Evolutionary conservation across 305 asterid species (phyloP), one percentile per base, ranked within the genome.

Genomic region (Rubia balearica): DNA sequence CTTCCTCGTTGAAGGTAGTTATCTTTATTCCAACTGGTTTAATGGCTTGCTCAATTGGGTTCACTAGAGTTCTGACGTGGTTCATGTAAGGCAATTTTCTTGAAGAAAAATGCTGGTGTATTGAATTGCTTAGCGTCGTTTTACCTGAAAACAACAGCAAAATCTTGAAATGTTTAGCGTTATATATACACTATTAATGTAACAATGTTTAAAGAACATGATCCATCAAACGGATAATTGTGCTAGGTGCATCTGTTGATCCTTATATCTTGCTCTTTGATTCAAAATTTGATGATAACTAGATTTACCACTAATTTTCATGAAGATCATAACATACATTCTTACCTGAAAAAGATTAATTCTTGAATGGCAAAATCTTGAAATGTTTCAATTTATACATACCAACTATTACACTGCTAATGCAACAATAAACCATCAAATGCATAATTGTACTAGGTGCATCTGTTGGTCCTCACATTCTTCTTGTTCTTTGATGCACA

Each of bases 11-110:
- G 82, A 83, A 82, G 36, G 89, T 75, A 65, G 80, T 87, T 56
- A 87, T 87, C 61, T 80, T 90, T 84, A 90, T 87, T 41, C 95
- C 89, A 1, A 77, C 83, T 67, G 89, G 72, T 78, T 85, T 66
- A 11, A 90, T 83, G 12, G 90, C 92, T 78, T 88, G 98, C 83
- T 87, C 98, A 45, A 92, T 84, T 0, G 98, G 98, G 74, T 84
- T 85, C 76, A 89, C 92, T 30, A 91, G 86, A 62, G 82, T 79
- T 74, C 89, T 85, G 75, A 91, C 83, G 40, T 88, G 96, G 73
- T 83, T 92, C 60, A 81, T 36, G 73, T 87, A 88, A 5, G 94
- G 85, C 76, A 83, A 71, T 77, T 80, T 89, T 8, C 85, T 72
- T 45, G 94, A 88, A 2, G 96, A 83, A 53, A 85, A 72, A 81